Conservation (phyloP, 2,329 filamentous ascomycete genomes). For the Immersiporthe knoxdaviesiana region DNA sequence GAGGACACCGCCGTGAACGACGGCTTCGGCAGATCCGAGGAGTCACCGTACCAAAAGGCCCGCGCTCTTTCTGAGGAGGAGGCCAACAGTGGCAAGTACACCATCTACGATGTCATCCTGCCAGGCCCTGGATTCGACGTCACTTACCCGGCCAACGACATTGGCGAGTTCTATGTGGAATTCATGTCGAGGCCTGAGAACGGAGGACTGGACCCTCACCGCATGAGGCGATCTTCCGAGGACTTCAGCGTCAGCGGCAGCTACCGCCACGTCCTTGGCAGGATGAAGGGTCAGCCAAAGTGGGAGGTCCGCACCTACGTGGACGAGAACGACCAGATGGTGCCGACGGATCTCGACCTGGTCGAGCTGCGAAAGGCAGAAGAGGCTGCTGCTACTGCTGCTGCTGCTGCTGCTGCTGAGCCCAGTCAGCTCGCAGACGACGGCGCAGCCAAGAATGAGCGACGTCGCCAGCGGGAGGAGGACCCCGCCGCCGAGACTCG, state of each 20-base stretch:
- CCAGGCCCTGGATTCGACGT: conserved; percentile 93
- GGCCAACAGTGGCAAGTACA: conserved; percentile 73
- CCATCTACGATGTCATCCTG: conserved; percentile 85
- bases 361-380: conserved; percentile 50
- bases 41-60: conserved; percentile 57
- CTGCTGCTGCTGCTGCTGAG: conserved; percentile 8
- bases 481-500: conserved; percentile 32
- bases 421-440: conserved; percentile 1
- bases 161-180: conserved; percentile 79
- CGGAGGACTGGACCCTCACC: conserved; percentile 76
- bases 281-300: conserved; percentile 65
- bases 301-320: conserved; percentile 73
- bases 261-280: conserved; percentile 83
- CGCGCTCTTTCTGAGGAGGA: conserved; percentile 78
- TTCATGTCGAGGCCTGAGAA: conserved; percentile 85
- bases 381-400: conserved; percentile 33
- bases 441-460: conserved; percentile 8
- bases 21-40: conserved; percentile 40
- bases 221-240: conserved; percentile 84
- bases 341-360: conserved; percentile 81
- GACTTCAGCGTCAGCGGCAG: conserved; percentile 88
- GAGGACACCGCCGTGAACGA: conserved; percentile 64
- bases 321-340: conserved; percentile 78
- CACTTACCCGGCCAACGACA: conserved; percentile 79
- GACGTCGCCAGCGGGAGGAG: conserved; percentile 23